phyloP scores from a whole-genome alignment of 2,329 filamentous ascomycete species.

The Claviceps sorghi region DNA sequence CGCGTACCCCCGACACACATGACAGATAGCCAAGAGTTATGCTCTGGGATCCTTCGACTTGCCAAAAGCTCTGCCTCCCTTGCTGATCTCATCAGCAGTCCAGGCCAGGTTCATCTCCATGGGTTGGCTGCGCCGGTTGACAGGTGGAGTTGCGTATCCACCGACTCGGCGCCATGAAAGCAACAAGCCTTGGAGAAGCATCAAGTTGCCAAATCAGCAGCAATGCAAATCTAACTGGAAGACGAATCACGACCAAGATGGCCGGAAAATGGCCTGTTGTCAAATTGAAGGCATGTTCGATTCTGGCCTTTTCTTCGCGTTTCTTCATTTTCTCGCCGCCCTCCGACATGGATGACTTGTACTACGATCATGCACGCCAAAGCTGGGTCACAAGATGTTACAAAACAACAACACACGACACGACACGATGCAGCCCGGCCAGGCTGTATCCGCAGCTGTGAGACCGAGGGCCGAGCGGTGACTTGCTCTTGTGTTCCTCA shows the following conservation, averaged over 20 bases:
- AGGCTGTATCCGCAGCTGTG: not conserved
- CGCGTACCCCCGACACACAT: slow-evolving; percentile 1
- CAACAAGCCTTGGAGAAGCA: not conserved
- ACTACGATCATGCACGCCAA: not conserved
- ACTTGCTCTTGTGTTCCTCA: not conserved
- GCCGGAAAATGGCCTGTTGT: not conserved
- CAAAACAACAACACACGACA: not conserved
- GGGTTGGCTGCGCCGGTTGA: not conserved
- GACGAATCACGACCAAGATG: not conserved
- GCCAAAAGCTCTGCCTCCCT: not conserved
- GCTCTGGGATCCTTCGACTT: not conserved
- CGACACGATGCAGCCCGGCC: not conserved
- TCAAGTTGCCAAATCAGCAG: not conserved
- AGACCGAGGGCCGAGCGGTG: not conserved
- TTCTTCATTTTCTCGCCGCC: not conserved
- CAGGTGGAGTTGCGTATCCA: not conserved
- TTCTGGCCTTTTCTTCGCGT: not conserved
- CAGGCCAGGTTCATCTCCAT: not conserved
- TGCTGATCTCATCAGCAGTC: not conserved
- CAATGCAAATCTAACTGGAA: not conserved
- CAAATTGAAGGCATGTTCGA: not conserved
- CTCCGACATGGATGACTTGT: not conserved
- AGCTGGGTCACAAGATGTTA: not conserved
- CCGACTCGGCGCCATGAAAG: not conserved
- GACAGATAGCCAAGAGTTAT: not conserved